Evolutionary conservation across 2,329 filamentous ascomycete species (phyloP).

Genomic region (Scedosporium minutisporum): DNA sequence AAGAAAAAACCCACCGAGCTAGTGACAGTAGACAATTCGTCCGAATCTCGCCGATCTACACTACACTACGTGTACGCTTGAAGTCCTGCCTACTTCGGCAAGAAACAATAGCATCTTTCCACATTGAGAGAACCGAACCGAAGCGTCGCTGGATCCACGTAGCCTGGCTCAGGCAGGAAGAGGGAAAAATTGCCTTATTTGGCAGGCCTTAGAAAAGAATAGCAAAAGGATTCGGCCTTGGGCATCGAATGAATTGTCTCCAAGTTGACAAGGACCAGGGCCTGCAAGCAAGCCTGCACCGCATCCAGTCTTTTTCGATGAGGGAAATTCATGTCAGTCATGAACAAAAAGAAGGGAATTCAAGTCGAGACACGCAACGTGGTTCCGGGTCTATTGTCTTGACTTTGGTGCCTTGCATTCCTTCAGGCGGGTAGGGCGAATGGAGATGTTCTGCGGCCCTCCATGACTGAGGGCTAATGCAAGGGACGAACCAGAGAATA

Average conservation of each 20-base stretch:
- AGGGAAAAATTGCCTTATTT: too few species aligned
- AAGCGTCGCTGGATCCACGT: neutral
- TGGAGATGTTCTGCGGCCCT: neutral
- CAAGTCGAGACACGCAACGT: neutral
- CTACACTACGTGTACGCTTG: too few species aligned
- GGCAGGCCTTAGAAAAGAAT: too few species aligned
- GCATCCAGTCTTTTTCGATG: neutral
- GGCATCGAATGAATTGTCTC: neutral
- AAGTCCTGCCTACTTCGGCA: neutral
- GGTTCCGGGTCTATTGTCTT: neutral
- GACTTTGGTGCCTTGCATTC: constrained; percentile 4
- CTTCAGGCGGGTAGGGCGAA: neutral
- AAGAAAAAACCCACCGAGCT: neutral
- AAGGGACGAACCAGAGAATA: neutral
- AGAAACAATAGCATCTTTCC: neutral
- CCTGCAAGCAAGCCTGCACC: neutral
- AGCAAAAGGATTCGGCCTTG: too few species aligned
- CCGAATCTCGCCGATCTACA: neutral
- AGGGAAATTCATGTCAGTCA: neutral
- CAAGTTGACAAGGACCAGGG: neutral
- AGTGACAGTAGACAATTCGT: neutral
- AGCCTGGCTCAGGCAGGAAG: neutral
- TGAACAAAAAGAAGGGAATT: neutral
- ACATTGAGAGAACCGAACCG: neutral
- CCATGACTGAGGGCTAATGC: constrained; percentile 1